phyloP scores from a whole-genome alignment of 805 yeast genomes.

The Candida nemodendra region DNA sequence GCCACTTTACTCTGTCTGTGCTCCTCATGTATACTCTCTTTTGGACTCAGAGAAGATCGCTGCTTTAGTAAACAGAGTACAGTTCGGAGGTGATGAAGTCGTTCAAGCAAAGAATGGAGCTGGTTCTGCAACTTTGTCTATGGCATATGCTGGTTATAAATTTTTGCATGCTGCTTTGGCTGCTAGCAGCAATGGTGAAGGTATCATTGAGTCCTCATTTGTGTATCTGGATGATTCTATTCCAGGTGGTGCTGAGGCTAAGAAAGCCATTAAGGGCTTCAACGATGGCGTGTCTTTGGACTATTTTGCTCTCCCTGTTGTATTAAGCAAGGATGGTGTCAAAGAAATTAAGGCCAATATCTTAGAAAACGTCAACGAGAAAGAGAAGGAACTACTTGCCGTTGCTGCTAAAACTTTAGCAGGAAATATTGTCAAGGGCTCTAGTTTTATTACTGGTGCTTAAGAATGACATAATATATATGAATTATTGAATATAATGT shows the following conservation, averaged over 20 bases:
- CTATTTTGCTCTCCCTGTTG: conserved; percentile 65
- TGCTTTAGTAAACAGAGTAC: conserved; percentile 78
- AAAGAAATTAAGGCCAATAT: conserved; percentile 53
- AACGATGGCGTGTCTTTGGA: conserved; percentile 27
- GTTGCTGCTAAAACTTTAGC: conserved; percentile 54
- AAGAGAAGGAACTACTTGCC: conserved; percentile 54
- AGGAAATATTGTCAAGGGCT: conserved; percentile 60
- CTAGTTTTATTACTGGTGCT: conserved; percentile 19
- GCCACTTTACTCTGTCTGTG: conserved; percentile 58
- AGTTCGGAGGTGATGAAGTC: conserved; percentile 88
- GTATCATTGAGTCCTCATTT: conserved; percentile 65
- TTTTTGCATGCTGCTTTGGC: conserved; percentile 61
- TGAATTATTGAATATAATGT: too few relatives aligned
- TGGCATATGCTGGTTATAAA: conserved; percentile 92
- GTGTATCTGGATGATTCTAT: conserved; percentile 51
- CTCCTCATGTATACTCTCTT: conserved; percentile 26
- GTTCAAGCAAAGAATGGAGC: conserved; percentile 93
- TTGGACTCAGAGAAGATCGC: conserved; percentile 41
- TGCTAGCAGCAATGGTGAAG: conserved; percentile 63
- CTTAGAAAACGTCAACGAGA: conserved; percentile 45
- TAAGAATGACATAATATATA: too few relatives aligned
- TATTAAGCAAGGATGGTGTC: conserved; percentile 53
- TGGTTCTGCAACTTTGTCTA: conserved; percentile 92
- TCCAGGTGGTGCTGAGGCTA: conserved; percentile 52
- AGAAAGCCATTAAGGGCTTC: conserved; percentile 38